A percentile compares a stretch with the other conserved stretches of the same genome.
Evolutionary conservation across 192 early-diverging fungal genomes (phyloP).

Genomic region (Fimicolochytrium jonesii): DNA sequence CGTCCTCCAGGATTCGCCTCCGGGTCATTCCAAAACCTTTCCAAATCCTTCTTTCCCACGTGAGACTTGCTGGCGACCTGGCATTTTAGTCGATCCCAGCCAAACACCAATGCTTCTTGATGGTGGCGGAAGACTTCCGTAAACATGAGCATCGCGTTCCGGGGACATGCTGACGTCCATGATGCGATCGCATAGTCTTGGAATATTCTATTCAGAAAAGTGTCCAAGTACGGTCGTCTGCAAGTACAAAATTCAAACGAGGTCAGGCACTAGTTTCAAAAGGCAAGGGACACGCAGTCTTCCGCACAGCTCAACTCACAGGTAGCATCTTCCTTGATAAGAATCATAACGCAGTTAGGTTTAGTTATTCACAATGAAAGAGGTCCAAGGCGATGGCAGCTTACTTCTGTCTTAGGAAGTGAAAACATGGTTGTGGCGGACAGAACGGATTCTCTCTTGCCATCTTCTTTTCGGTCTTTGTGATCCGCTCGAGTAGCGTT

Average conservation of each 20-base stretch:
- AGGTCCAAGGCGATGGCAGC: not conserved
- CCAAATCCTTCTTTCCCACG: conserved; percentile 33
- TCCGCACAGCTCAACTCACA: not conserved
- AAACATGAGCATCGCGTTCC: conserved; percentile 32
- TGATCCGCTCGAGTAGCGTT: conserved; percentile 37
- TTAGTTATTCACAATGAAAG: not conserved
- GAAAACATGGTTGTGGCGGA: conserved; percentile 16
- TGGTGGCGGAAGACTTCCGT: conserved; percentile 27
- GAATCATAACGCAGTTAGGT: not conserved
- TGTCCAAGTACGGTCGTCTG: conserved; percentile 39
- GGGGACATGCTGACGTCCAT: conserved; percentile 41
- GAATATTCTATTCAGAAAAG: conserved; percentile 32
- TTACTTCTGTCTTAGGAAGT: not conserved
- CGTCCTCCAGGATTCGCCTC: conserved; percentile 3
- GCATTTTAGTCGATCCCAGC: conserved; percentile 35
- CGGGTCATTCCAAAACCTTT: conserved; percentile 29
- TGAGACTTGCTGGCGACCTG: not conserved
- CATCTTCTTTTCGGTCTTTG: conserved; percentile 4
- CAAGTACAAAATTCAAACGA: not conserved
- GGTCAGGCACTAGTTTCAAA: not conserved
- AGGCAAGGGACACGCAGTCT: not conserved
- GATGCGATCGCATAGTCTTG: conserved; percentile 32
- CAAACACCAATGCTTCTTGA: conserved; percentile 16
- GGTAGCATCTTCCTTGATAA: not conserved
- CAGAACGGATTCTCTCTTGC: conserved; percentile 27